Percentiles rank a stretch among this genome's conserved stretches.
Conservation (phyloP, 2,329 filamentous ascomycete species). For the Colletotrichum liaoningense region DNA sequence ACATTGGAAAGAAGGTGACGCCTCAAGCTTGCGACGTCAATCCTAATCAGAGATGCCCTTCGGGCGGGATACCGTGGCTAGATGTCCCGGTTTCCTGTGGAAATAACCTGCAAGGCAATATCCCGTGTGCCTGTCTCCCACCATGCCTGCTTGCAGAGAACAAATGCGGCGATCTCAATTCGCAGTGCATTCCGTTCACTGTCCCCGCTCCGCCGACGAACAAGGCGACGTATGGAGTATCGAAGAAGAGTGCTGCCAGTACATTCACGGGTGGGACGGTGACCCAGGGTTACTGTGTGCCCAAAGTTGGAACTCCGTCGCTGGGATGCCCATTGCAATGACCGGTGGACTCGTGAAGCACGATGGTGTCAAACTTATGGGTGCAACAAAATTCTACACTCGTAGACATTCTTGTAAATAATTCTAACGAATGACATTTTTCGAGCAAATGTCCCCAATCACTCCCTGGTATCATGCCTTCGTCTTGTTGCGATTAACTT, state of each 20-base stretch:
- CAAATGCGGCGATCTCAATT: neutral
- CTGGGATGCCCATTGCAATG: neutral
- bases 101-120: neutral
- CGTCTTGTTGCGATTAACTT: conserved; percentile 47
- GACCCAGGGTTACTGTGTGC: neutral
- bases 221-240: neutral
- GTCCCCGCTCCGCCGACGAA: neutral
- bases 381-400: neutral
- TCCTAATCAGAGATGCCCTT: neutral
- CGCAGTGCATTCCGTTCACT: neutral
- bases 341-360: no score
- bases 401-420: neutral
- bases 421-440: neutral
- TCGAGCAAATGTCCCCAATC: no score
- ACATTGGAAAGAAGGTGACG: neutral
- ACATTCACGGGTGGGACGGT: neutral
- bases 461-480: neutral
- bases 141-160: neutral
- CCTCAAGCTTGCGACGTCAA: neutral
- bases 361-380: neutral
- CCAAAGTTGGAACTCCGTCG: neutral
- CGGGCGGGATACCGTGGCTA: neutral
- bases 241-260: neutral
- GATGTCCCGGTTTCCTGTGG: neutral
- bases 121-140: neutral